Evolutionary conservation across 305 asterid species (phyloP).

Genomic region (Andrographis paniculata): DNA sequence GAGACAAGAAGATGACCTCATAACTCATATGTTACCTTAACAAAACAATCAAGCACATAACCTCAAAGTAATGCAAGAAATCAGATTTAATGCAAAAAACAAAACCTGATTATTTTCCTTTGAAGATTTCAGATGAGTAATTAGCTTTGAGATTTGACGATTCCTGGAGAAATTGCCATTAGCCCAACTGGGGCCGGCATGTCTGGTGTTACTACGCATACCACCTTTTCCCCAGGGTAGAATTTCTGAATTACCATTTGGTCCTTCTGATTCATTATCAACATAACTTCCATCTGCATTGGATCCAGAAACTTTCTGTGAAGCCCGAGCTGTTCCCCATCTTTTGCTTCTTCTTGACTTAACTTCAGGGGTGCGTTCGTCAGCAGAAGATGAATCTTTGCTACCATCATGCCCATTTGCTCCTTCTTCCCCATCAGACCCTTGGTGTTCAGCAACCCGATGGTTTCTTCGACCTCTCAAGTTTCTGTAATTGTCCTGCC

Average conservation of each 20-base stretch:
- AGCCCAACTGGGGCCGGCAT: conserved; percentile 53
- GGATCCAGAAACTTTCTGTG: too few relatives aligned
- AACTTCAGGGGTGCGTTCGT: conserved; percentile 61
- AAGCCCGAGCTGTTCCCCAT: conserved; percentile 48
- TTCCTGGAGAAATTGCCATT: conserved; percentile 43
- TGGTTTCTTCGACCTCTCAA: conserved; percentile 63
- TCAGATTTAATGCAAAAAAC: too few relatives aligned
- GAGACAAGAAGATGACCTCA: conserved; percentile 17
- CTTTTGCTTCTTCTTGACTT: conserved; percentile 66
- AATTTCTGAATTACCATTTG: not conserved
- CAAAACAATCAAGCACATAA: not conserved
- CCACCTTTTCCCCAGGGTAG: conserved; percentile 87
- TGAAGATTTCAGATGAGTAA: conserved; percentile 51
- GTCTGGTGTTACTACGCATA: conserved; percentile 69
- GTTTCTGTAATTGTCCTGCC: conserved; percentile 53
- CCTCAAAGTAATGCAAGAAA: too few relatives aligned
- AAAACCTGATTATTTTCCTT: conserved; percentile 51
- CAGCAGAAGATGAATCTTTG: conserved; percentile 88
- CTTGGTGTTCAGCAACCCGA: conserved; percentile 50
- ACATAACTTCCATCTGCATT: conserved; percentile 55
- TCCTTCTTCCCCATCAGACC: conserved; percentile 83
- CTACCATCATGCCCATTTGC: conserved; percentile 58
- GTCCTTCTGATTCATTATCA: conserved; percentile 58
- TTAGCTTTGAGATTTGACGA: conserved; percentile 57
- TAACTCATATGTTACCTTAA: not conserved